These are phyloP conservation scores for Asparagopsis taxiformis DNA, from an alignment of 31 red algal species.

Conservation along the genomic window DNA sequence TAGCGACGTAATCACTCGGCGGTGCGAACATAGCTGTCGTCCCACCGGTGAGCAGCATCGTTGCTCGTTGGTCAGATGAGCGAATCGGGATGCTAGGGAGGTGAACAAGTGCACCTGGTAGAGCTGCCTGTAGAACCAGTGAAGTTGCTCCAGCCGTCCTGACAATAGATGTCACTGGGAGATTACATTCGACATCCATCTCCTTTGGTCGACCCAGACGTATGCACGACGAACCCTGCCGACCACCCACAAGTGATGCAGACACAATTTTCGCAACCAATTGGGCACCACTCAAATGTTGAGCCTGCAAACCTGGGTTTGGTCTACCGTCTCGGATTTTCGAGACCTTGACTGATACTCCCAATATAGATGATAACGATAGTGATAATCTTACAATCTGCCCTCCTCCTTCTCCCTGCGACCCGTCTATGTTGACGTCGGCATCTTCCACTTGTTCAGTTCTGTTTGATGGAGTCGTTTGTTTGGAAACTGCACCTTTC, in stretches of 20 bases:
- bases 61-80: background rate
- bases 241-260: constrained; percentile 14
- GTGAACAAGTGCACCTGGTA: constrained; percentile 24
- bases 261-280: constrained; percentile 35
- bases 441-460: background rate
- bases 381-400: constrained; percentile 61
- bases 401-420: constrained; percentile 58
- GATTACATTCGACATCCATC: background rate
- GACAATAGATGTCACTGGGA: constrained; percentile 26
- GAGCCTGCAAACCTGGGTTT: constrained; percentile 25
- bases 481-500: background rate
- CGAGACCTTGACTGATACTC: constrained; percentile 10
- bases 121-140: constrained; percentile 54
- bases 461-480: background rate
- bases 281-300: constrained; percentile 27
- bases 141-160: constrained; percentile 46
- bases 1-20: constrained; percentile 48
- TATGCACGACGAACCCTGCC: constrained; percentile 6
- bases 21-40: constrained; percentile 41
- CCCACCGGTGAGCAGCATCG: constrained; percentile 34
- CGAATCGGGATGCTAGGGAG: background rate
- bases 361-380: constrained; percentile 21
- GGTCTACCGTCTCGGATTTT: constrained; percentile 34
- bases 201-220: constrained; percentile 1
- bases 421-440: constrained; percentile 49